Base-by-base conservation (phyloP, 2,329 filamentous ascomycete genomes). In the Neophaeococcomyces mojaviensis region DNA sequence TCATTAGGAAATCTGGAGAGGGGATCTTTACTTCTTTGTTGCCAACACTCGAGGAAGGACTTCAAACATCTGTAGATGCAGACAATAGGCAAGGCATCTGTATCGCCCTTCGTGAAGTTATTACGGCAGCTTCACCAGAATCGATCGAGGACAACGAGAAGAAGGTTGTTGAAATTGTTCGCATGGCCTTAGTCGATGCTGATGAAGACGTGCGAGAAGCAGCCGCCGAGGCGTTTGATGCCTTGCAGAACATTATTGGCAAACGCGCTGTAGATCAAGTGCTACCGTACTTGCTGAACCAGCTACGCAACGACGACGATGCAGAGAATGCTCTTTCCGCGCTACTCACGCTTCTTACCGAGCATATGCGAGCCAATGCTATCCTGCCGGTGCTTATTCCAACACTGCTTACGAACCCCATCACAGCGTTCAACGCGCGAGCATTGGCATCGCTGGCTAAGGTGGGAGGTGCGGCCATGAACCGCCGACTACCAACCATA, bases 11-110 rank as follows among this genome's bases (percentile, higher is more conserved):
- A 68, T 90, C 92, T 59, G 92, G 94, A 51, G 92, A 98, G 64
- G 85, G 88, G 46, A 89, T 98, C 47, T 74, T 98, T 52, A 80
- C 88, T 19, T 94, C 81, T 35, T 71, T 98, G 49, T 71, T 98
- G 50, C 92, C 92, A 24, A 94, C 89, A 28, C 78, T 98, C 39
- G 89, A 97, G 63, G 88, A 94, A 63, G 88, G 90, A 31, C 74
- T 98, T 45, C 82, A 92, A 58, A 85, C 79, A 1, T 89, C 90
- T 15, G 90, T 83, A 30, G 92, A 97, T 65, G 83, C 86, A 32
- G 89, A 97, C 68, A 85, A 90, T 51, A 92, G 88, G 68, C 89
- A 98, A 68, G 92, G 92, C 66, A 98, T 98, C 54, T 97, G 92
- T 65, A 87, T 98, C 62, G 92, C 94, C 31, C 76, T 98, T 52